A percentile compares a stretch with the other conserved stretches of the same genome.
Evolutionary conservation across 2,329 filamentous ascomycete genomes (phyloP).

Genomic region (Pseudocercospora crystallina): DNA sequence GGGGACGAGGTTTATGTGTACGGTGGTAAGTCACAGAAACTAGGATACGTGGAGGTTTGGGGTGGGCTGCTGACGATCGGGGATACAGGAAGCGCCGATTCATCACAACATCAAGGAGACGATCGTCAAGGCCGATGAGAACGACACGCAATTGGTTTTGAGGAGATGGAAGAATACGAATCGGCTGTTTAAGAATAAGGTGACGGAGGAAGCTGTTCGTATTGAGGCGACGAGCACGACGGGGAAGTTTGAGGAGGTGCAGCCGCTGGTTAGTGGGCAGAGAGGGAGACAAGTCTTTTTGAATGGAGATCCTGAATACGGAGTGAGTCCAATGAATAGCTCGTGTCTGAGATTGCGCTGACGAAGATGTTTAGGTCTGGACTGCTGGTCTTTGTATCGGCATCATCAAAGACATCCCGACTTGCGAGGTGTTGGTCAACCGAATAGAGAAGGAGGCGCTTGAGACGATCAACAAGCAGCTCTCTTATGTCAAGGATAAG

Average conservation of each 20-base stretch:
- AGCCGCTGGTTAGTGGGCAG: slow-evolving; percentile 81
- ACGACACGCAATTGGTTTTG: slow-evolving; percentile 82
- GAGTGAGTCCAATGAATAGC: slow-evolving; percentile 58
- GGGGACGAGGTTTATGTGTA: slow-evolving; percentile 97
- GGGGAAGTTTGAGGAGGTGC: slow-evolving; percentile 85
- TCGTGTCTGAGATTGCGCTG: slow-evolving; percentile 34
- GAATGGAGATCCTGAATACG: slow-evolving; percentile 86
- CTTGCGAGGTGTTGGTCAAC: slow-evolving; percentile 44
- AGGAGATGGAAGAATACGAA: slow-evolving; percentile 89
- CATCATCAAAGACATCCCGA: slow-evolving; percentile 50
- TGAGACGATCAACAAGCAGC: slow-evolving; percentile 39
- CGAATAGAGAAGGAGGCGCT: slow-evolving; percentile 48
- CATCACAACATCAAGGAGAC: slow-evolving; percentile 89
- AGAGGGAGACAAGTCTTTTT: slow-evolving; percentile 85
- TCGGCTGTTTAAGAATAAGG: slow-evolving; percentile 83
- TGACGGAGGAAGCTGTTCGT: slow-evolving; percentile 74
- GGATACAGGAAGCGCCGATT: slow-evolving; percentile 82
- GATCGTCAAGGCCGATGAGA: slow-evolving; percentile 84
- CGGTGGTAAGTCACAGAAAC: too few species aligned
- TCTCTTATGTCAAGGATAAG: slow-evolving; percentile 20
- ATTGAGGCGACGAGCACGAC: slow-evolving; percentile 77
- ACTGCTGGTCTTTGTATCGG: slow-evolving; percentile 92
- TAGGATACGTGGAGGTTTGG: too few species aligned
- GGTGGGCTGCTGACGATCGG: too few species aligned
- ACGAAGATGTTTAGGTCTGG: slow-evolving; percentile 66